phyloP scores from a whole-genome alignment of 805 yeast species.

The Pichia nanzhaoensis region DNA sequence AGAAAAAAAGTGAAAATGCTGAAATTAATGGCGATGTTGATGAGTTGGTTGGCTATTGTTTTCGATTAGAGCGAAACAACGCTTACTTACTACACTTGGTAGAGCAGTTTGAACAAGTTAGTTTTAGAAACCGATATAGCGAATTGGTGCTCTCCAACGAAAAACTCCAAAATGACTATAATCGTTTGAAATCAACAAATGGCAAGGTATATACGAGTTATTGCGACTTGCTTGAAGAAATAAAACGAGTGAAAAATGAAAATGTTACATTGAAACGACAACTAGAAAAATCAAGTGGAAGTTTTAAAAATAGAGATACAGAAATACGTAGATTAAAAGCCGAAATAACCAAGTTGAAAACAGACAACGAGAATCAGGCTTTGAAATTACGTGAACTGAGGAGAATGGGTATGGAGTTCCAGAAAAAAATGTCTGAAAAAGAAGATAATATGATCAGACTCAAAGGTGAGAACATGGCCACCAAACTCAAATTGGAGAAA shows the following conservation, averaged over 20 bases:
- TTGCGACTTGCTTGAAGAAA: conserved; percentile 18
- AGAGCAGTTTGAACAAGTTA: conserved; percentile 16
- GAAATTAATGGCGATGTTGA: neutral
- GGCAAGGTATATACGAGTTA: conserved; percentile 23
- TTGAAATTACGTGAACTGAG: conserved; percentile 2
- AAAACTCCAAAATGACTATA: conserved; percentile 15
- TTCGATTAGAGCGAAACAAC: conserved; percentile 18
- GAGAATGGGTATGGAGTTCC: neutral
- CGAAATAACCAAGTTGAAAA: conserved; percentile 1
- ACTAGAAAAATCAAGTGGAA: neutral
- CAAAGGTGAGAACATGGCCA: conserved; percentile 3
- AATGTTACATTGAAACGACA: neutral
- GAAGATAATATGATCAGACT: conserved; percentile 7
- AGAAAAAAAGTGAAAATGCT: neutral
- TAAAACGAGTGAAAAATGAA: neutral
- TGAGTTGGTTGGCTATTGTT: conserved; percentile 11
- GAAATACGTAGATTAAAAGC: neutral
- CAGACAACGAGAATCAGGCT: conserved; percentile 1
- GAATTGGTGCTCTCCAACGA: conserved; percentile 8
- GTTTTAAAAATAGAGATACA: neutral
- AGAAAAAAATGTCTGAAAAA: neutral
- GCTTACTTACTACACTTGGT: conserved; percentile 13
- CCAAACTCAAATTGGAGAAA: conserved; percentile 8
- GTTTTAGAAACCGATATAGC: conserved; percentile 16
- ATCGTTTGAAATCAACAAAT: conserved; percentile 18